Evolutionary conservation across 2,329 filamentous ascomycete species (phyloP), one percentile per base, ranked within the genome.

Genomic region (Botryotinia globosa): DNA sequence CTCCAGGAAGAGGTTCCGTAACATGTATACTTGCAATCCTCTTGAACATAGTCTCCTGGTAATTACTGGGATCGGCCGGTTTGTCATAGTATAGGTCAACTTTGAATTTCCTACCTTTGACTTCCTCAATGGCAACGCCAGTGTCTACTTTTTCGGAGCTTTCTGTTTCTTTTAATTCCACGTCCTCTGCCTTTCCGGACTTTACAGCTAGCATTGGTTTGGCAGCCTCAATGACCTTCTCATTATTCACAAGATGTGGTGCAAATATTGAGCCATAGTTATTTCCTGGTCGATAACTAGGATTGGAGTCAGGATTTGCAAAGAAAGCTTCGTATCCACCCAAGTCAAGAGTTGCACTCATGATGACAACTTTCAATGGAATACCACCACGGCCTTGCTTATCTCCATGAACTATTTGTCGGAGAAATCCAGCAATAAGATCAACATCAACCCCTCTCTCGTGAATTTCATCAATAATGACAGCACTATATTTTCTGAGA

Each of bases 391-490:
- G 88, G 10, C 90, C 90, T 62, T 87, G 85, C 54, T 88, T 87
- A 72, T 90, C 85, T 3, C 87, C 85, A 0, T 85, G 84, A 1
- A 96, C 83, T 64, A 98, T 88, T 74, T 92, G 91, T 79, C 93
- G 93, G 74, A 99, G 81, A 76, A 99, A 98, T 0, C 96, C 96
- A 39, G 97, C 85, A 16, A 98, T 86, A 39, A 99, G 83, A 83
- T 99, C 96, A 12, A 98, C 95, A 80, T 98, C 97, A 34, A 98
- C 89, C 77, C 94, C 97, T 77, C 96, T 87, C 83, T 99, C 96
- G 83, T 99, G 96, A 20, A 99, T 96, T 82, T 99, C 96, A 82
- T 99, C 96, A 12, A 99, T 93, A 29, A 99, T 87, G 0, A 99
- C 87, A 5, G 92, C 94, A 78, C 94, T 97, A 80, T 99, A 99